These are phyloP conservation scores for Veloboletus limbatus DNA, from an alignment of 1,284 basidiomycete species.

Conservation along the genomic window DNA sequence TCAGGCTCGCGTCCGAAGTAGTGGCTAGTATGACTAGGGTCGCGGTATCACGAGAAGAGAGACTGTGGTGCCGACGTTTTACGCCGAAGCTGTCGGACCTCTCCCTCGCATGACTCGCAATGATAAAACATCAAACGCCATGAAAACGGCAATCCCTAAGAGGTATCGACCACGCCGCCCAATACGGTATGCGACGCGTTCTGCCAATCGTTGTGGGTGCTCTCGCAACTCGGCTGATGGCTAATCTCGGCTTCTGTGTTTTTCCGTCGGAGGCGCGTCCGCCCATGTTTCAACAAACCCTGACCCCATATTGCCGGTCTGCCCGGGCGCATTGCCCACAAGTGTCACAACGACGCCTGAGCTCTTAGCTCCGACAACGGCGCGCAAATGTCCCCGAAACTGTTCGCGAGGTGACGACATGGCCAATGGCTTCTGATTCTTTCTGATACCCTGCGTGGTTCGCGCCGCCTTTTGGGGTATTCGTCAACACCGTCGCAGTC, in stretches of 20 bases:
- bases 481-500: not conserved
- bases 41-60: too few species aligned
- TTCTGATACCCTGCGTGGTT: not conserved
- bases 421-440: not conserved
- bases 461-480: not conserved
- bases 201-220: not conserved
- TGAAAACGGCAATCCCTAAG: too few species aligned
- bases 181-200: too few species aligned
- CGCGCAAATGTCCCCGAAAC: not conserved
- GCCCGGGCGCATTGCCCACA: too few species aligned
- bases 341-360: too few species aligned
- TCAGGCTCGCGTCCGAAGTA: too few species aligned
- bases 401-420: not conserved
- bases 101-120: too few species aligned
- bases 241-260: not conserved
- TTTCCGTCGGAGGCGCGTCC: not conserved
- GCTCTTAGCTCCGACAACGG: constrained; percentile 3
- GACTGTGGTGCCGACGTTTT: not conserved
- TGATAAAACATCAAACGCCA: too few species aligned
- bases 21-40: not conserved
- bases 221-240: not conserved
- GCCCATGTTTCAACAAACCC: constrained; percentile 9
- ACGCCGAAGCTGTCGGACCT: not conserved
- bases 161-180: too few species aligned
- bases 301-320: too few species aligned